These are phyloP conservation scores for Penicillium expansum DNA, from an alignment of 2,329 filamentous ascomycete genomes.

Conservation along the genomic window DNA sequence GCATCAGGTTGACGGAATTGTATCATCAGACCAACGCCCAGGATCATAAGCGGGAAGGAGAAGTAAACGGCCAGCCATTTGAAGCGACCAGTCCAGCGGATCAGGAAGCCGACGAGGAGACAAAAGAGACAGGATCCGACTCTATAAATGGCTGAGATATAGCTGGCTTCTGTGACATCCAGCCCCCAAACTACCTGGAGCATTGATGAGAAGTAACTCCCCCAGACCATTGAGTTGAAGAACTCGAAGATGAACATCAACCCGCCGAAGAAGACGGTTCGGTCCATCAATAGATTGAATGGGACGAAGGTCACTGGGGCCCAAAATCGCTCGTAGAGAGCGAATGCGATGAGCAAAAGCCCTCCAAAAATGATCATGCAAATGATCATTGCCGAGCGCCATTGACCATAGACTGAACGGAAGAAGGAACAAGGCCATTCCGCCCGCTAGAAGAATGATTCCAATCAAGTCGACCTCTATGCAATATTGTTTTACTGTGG, in stretches of 20 bases:
- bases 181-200: slow-evolving; percentile 16
- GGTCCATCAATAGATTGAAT: slow-evolving; percentile 18
- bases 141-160: slow-evolving; percentile 21
- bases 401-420: slow-evolving; percentile 27
- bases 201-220: slow-evolving; percentile 16
- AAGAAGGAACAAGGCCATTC: slow-evolving; percentile 28
- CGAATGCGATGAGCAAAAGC: slow-evolving; percentile 12
- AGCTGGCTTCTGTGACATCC: slow-evolving; percentile 14
- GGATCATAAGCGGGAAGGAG: slow-evolving; percentile 17
- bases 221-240: slow-evolving; percentile 19
- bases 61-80: slow-evolving; percentile 15
- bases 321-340: slow-evolving; percentile 17
- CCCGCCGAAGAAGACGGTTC: slow-evolving; percentile 15
- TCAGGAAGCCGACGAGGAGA: slow-evolving; percentile 14
- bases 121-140: slow-evolving; percentile 20
- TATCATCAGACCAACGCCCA: slow-evolving; percentile 21
- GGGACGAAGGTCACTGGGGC: slow-evolving; percentile 23
- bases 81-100: slow-evolving; percentile 17
- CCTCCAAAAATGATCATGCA: slow-evolving; percentile 21
- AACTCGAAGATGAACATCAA: slow-evolving; percentile 7
- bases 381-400: slow-evolving; percentile 25
- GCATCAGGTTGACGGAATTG: slow-evolving; percentile 20
- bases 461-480: slow-evolving; percentile 58
- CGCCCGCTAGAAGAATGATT: slow-evolving; percentile 29
- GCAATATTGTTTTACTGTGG: slow-evolving; percentile 54